A percentile compares a stretch with the other conserved stretches of the same genome.
Evolutionary conservation across 2,329 filamentous ascomycete genomes (phyloP).

Genomic region (Aspergillus ruber): DNA sequence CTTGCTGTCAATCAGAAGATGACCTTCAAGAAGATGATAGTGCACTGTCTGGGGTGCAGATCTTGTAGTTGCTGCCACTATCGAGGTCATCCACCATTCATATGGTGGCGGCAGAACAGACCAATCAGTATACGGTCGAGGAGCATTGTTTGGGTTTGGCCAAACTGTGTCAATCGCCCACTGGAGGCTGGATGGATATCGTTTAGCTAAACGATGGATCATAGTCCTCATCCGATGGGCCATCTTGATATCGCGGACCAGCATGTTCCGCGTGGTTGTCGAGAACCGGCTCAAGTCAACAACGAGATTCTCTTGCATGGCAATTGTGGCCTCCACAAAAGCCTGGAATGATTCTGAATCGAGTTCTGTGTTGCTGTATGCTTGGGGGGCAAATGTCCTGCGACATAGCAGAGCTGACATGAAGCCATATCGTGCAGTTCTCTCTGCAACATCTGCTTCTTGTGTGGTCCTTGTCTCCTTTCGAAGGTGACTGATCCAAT

Average conservation of each 20-base stretch:
- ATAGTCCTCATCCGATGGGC: constrained; percentile 29
- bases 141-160: constrained; percentile 28
- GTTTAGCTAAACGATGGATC: constrained; percentile 31
- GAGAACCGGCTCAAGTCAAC: constrained; percentile 32
- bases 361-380: constrained; percentile 4
- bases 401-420: constrained; percentile 53
- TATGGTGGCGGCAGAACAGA: constrained; percentile 12
- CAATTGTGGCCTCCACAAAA: constrained; percentile 37
- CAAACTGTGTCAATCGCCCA: constrained; percentile 38
- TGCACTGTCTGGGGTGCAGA: constrained; percentile 32
- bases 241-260: constrained; percentile 46
- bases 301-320: constrained; percentile 44
- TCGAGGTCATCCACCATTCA: constrained; percentile 30
- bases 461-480: constrained; percentile 36
- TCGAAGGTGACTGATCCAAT: constrained; percentile 48
- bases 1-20: constrained; percentile 45
- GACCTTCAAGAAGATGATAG: constrained; percentile 43
- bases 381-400: constrained; percentile 34
- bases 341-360: constrained; percentile 8
- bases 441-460: constrained; percentile 34
- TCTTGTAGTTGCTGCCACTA: constrained; percentile 19
- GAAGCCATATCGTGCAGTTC: constrained; percentile 43
- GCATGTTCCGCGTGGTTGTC: constrained; percentile 27
- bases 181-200: constrained; percentile 21
- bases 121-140: constrained; percentile 14